Evolutionary conservation across 164 flowering plant genomes (phyloP).

Genomic region (Magnolia kwangsiensis): DNA sequence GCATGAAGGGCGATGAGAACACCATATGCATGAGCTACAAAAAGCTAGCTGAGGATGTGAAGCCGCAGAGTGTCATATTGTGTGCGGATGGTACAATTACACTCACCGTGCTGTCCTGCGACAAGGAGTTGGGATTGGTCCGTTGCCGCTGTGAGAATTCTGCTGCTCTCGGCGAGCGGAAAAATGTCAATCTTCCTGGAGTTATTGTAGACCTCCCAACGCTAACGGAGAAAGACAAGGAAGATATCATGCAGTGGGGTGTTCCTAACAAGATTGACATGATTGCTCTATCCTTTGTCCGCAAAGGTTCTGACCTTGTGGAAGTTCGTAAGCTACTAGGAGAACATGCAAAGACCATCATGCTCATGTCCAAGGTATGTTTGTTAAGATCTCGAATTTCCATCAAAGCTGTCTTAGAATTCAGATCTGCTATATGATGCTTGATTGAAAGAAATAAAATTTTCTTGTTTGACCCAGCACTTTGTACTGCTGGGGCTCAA

Average conservation of each 20-base stretch:
- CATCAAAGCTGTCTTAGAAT: neutral
- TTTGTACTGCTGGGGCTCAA: neutral
- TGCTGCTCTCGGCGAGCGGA: slow-evolving; percentile 71
- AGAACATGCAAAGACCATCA: slow-evolving; percentile 61
- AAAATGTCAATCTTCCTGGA: slow-evolving; percentile 87
- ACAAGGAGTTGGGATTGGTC: slow-evolving; percentile 60
- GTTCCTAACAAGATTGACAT: slow-evolving; percentile 79
- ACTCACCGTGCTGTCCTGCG: slow-evolving; percentile 55
- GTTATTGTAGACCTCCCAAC: slow-evolving; percentile 84
- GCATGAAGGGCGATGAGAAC: slow-evolving; percentile 48
- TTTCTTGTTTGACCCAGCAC: neutral
- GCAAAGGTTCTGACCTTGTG: slow-evolving; percentile 85
- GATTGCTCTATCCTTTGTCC: slow-evolving; percentile 86
- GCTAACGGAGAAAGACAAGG: slow-evolving; percentile 78
- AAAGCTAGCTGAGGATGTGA: slow-evolving; percentile 23
- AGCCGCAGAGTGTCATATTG: slow-evolving; percentile 22
- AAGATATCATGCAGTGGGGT: slow-evolving; percentile 76
- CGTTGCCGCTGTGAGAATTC: slow-evolving; percentile 78
- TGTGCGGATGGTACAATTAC: slow-evolving; percentile 33
- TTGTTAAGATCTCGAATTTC: neutral
- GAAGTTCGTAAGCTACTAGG: slow-evolving; percentile 80
- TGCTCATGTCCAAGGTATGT: slow-evolving; percentile 74
- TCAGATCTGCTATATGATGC: neutral
- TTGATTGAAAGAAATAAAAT: neutral
- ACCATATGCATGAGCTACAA: slow-evolving; percentile 59